phyloP scores from a whole-genome alignment of 257 asterid genomes.

The Plectranthus barbatus region DNA sequence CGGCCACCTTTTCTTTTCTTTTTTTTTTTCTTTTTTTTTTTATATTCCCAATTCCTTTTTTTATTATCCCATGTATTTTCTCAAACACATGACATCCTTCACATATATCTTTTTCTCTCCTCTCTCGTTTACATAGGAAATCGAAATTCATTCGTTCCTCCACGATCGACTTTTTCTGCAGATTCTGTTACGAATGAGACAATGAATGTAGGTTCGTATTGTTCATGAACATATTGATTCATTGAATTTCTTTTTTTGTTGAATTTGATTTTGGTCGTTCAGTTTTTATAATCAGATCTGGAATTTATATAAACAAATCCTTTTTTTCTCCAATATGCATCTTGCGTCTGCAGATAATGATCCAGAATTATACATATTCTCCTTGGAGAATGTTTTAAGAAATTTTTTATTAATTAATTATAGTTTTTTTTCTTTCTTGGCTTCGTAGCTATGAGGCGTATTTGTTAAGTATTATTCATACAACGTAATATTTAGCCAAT shows the following conservation, averaged over 20 bases:
- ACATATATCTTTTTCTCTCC: no score
- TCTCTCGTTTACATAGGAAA: neutral
- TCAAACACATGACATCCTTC: no score
- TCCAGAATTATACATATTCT: no score
- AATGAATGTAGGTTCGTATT: neutral
- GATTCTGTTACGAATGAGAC: neutral
- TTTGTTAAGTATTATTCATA: no score
- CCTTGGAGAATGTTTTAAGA: no score
- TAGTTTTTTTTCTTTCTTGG: no score
- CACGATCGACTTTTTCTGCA: slow-evolving; percentile 11
- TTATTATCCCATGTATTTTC: neutral
- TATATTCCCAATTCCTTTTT: neutral
- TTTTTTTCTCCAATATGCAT: no score
- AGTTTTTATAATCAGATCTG: neutral
- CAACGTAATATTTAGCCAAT: no score
- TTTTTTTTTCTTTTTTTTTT: neutral
- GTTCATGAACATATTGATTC: neutral
- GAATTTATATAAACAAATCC: no score
- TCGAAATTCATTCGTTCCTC: neutral
- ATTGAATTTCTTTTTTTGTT: neutral
- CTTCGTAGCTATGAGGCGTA: no score
- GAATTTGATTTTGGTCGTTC: neutral
- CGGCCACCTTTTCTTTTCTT: neutral
- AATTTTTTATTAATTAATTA: no score
- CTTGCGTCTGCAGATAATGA: no score